Conservation (phyloP, 192 early-diverging fungal species). For the Coemansia umbellata region DNA sequence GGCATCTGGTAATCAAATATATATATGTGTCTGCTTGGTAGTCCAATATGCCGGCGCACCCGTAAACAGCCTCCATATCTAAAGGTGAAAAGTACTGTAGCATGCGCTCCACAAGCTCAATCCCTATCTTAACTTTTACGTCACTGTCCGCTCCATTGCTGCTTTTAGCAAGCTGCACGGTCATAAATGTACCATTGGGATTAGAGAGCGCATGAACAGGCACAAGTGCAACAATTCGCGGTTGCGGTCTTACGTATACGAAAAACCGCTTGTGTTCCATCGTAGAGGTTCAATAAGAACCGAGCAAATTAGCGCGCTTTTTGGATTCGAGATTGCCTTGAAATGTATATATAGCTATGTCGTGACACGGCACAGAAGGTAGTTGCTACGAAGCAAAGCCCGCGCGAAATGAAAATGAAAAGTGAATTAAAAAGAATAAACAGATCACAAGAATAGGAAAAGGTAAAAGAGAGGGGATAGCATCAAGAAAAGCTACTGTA, state of each 20-base stretch:
- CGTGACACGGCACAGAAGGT: too few relatives aligned
- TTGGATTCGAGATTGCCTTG: too few relatives aligned
- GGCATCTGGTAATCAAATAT: constrained; percentile 64
- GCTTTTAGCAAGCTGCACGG: constrained; percentile 5
- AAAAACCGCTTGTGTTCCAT: constrained; percentile 51
- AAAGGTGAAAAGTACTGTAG: constrained; percentile 33
- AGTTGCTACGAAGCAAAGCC: too few relatives aligned
- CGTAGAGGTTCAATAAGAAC: too few relatives aligned
- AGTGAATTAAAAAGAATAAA: too few relatives aligned
- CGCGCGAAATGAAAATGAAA: too few relatives aligned
- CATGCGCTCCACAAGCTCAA: constrained; percentile 11
- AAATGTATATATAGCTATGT: too few relatives aligned
- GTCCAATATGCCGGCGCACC: constrained; percentile 44
- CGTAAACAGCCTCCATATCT: constrained; percentile 47
- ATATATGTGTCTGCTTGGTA: constrained; percentile 64
- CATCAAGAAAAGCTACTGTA: too few relatives aligned
- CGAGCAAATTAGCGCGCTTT: too few relatives aligned
- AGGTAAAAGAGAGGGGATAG: too few relatives aligned
- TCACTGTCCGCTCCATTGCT: constrained; percentile 3
- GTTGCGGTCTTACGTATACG: constrained; percentile 51
- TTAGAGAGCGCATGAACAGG: constrained; percentile 53
- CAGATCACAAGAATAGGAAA: too few relatives aligned
- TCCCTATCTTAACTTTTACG: constrained; percentile 8
- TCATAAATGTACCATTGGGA: constrained; percentile 17
- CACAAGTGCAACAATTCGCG: constrained; percentile 60